Evolutionary conservation across 2,329 filamentous ascomycete genomes (phyloP), one percentile per base, ranked within the genome.

Genomic region (Pseudogymnoascus sp.): DNA sequence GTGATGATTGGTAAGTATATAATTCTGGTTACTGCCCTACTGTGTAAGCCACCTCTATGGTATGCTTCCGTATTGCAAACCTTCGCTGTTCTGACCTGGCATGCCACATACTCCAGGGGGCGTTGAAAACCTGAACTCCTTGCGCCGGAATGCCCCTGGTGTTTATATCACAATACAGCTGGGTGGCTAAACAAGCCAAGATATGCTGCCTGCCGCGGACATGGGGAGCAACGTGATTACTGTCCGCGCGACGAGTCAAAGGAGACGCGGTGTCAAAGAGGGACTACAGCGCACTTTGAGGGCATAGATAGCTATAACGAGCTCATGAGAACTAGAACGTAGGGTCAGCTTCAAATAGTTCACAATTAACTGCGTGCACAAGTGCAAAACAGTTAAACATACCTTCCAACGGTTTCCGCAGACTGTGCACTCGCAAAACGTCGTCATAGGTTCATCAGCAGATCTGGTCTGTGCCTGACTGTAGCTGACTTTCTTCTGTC

Each of bases 381-480:
- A 56, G 50, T 56, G 50, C 50, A 56, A 56, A 56, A 56, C 50
- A 56, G 50, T 22, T 33, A 33, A 28, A 71, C 81, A 74, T 78
- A 88, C 86, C 84, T 89, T 89, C 87, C 87, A 89, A 62, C 86
- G 82, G 72, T 89, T 82, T 59, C 87, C 87, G 71, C 87, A 89
- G 67, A 84, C 80, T 72, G 84, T 85, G 72, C 87, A 89, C 73
- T 88, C 85, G 77, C 87, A 89, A 75, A 89, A 89, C 37, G 87
- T 89, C 66, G 87, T 89, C 87, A 89, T 89, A 68, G 93, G 93
- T 78, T 98, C 95, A 84, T 99, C 95, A 68, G 95, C 95, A 79
- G 86, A 90, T 68, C 95, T 84, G 14, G 95, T 99, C 81, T 99
- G 95, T 4, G 95, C 95, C 78, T 99, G 95, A 59, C 86, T 91